Evolutionary conservation across 345 rosid species (phyloP).

Genomic region (Salix arbutifolia): DNA sequence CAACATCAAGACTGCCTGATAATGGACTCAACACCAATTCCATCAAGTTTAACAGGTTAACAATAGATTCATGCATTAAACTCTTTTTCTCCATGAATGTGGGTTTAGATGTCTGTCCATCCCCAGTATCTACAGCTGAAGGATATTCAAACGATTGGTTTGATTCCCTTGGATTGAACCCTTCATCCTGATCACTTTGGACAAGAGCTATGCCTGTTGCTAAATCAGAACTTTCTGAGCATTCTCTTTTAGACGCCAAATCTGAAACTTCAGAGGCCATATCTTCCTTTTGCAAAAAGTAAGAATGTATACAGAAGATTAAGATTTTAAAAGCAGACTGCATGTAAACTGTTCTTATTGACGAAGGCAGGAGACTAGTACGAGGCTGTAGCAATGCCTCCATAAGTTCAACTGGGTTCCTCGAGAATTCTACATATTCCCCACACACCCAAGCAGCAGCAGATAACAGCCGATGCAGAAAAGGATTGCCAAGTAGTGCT

Average conservation of each 20-base stretch:
- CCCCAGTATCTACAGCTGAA: conserved; percentile 25
- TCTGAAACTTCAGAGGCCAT: conserved; percentile 24
- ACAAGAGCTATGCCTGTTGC: conserved; percentile 12
- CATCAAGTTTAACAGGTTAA: conserved; percentile 45
- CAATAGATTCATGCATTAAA: conserved; percentile 45
- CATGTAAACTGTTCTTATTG: conserved; percentile 60
- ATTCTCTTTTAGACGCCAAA: conserved; percentile 13
- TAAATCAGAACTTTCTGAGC: conserved; percentile 19
- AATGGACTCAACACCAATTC: conserved; percentile 54
- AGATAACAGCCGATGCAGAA: conserved; percentile 66
- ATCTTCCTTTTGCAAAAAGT: conserved; percentile 34
- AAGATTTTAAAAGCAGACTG: conserved; percentile 73
- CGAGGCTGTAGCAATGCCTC: conserved; percentile 93
- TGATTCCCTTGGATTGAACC: conserved; percentile 27
- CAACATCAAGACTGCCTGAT: conserved; percentile 59
- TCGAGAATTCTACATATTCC: conserved; percentile 71
- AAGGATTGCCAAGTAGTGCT: conserved; percentile 84
- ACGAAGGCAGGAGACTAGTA: conserved; percentile 62
- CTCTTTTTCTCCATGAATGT: conserved; percentile 23
- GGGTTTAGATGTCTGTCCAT: conserved; percentile 24
- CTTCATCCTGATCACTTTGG: conserved; percentile 20
- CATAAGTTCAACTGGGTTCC: conserved; percentile 61
- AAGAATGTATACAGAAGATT: conserved; percentile 43
- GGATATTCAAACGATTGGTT: conserved; percentile 32
- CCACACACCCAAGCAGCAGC: conserved; percentile 97